Conservation (phyloP, 805 yeast genomes). For the Tetrapisispora arboricola region DNA sequence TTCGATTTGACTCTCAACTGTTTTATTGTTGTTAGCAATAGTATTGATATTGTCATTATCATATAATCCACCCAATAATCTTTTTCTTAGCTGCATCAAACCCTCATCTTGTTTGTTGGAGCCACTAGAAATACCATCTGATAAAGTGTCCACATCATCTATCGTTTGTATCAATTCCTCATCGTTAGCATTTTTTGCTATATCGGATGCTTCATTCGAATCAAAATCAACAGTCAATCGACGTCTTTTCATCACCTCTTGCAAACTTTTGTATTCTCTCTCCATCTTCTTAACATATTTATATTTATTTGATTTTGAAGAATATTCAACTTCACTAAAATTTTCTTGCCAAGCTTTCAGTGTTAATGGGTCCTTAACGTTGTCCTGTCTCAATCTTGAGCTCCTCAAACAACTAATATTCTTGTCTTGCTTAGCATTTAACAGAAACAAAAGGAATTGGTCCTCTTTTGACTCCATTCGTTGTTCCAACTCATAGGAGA, state of each 20-base stretch:
- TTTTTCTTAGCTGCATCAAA: conserved; percentile 24
- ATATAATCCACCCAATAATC: conserved; percentile 21
- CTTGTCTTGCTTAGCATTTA: conserved; percentile 14
- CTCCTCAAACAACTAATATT: conserved; percentile 12
- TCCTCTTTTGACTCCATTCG: conserved; percentile 7
- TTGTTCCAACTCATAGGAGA: neutral
- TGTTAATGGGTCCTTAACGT: neutral
- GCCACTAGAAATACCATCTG: neutral
- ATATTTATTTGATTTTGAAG: conserved; percentile 6
- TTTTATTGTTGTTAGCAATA: conserved; percentile 1
- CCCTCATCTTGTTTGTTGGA: conserved; percentile 21
- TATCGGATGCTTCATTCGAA: conserved; percentile 4
- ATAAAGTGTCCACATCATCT: neutral
- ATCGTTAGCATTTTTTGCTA: neutral
- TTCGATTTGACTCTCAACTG: conserved; percentile 29
- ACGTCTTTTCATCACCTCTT: conserved; percentile 12
- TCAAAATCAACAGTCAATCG: conserved; percentile 27
- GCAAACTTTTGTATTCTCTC: conserved; percentile 11
- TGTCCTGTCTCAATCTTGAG: neutral
- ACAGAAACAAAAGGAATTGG: conserved; percentile 12
- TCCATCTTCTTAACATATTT: conserved; percentile 5
- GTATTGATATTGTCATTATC: conserved; percentile 3
- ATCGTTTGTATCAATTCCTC: conserved; percentile 8
- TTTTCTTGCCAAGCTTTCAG: conserved; percentile 7
- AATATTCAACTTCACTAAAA: conserved; percentile 8